These are phyloP conservation scores for Cotoneaster glaucophyllus DNA, from an alignment of 306 rosid species.

Conservation along the genomic window DNA sequence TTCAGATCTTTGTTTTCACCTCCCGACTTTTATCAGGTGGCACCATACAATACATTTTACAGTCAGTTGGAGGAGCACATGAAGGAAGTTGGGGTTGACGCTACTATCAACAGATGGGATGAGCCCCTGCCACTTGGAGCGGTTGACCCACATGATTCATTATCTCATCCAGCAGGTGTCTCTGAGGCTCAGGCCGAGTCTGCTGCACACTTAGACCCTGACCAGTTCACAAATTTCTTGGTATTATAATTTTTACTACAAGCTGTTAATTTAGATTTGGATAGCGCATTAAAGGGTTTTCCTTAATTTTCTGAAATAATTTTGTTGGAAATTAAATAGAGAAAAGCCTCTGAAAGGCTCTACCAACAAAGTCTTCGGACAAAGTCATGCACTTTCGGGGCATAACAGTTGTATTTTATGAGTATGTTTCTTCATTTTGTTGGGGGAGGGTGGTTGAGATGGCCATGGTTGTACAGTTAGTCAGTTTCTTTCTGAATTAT, in stretches of 20 bases:
- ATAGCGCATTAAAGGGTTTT: background rate
- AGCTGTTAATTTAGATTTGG: background rate
- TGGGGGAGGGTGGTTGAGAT: background rate
- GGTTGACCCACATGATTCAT: slow-evolving; percentile 95
- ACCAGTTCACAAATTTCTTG: slow-evolving; percentile 81
- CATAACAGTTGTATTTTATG: background rate
- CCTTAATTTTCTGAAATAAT: background rate
- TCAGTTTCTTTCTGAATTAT: background rate
- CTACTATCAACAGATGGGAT: slow-evolving; percentile 73
- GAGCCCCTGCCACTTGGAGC: slow-evolving; percentile 72
- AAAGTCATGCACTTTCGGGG: background rate
- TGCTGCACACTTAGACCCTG: slow-evolving; percentile 64
- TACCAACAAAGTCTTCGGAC: background rate
- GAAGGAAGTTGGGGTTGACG: slow-evolving; percentile 75
- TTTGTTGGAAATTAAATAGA: background rate
- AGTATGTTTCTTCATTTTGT: background rate
- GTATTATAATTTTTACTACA: slow-evolving; percentile 20
- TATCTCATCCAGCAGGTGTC: slow-evolving; percentile 97
- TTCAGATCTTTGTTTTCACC: background rate
- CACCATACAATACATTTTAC: slow-evolving; percentile 93
- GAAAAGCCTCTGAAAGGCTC: background rate
- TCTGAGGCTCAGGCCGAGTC: slow-evolving; percentile 90
- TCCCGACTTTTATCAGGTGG: slow-evolving; percentile 51
- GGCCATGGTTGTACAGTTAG: background rate
- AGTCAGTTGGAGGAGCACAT: slow-evolving; percentile 80